These are phyloP conservation scores for Cladophialophora bantiana DNA, from an alignment of 2,329 filamentous ascomycete species.

Conservation along the genomic window DNA sequence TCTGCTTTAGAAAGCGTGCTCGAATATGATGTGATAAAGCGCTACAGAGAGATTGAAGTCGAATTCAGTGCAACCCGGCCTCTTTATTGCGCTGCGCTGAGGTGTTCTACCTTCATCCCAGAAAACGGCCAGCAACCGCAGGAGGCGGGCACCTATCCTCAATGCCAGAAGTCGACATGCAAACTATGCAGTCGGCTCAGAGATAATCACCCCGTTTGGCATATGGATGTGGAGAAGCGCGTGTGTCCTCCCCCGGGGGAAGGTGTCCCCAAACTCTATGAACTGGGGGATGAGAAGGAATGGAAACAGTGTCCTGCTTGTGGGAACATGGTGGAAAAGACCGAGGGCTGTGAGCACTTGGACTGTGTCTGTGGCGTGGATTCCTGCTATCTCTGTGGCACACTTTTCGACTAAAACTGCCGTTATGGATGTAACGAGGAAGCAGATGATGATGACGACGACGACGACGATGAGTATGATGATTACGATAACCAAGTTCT, in stretches of 20 bases:
- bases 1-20: conserved; percentile 22
- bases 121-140: conserved; percentile 12
- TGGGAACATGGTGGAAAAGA: conserved; percentile 33
- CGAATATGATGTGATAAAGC: conserved; percentile 10
- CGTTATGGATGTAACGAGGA: conserved; percentile 17
- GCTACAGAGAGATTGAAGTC: conserved; percentile 32
- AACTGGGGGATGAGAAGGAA: conserved; percentile 24
- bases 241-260: conserved; percentile 21
- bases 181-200: conserved; percentile 15
- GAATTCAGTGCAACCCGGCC: conserved; percentile 29
- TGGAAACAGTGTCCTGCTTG: conserved; percentile 38
- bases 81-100: conserved; percentile 32
- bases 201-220: conserved; percentile 12
- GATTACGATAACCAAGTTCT: conserved; percentile 7
- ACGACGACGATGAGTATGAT: conserved; percentile 14
- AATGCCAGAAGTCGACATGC: conserved; percentile 25
- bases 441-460: conserved; percentile 15
- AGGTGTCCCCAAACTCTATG: conserved; percentile 17
- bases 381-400: conserved; percentile 37
- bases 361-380: conserved; percentile 35
- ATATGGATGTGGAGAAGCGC: neutral
- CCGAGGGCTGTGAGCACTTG: conserved; percentile 34
- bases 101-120: conserved; percentile 31
- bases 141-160: conserved; percentile 19
- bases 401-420: conserved; percentile 25